A percentile compares a stretch with the other conserved stretches of the same genome.
Conservation (phyloP, 768 basidiomycete genomes). For the Epithele typhae region DNA sequence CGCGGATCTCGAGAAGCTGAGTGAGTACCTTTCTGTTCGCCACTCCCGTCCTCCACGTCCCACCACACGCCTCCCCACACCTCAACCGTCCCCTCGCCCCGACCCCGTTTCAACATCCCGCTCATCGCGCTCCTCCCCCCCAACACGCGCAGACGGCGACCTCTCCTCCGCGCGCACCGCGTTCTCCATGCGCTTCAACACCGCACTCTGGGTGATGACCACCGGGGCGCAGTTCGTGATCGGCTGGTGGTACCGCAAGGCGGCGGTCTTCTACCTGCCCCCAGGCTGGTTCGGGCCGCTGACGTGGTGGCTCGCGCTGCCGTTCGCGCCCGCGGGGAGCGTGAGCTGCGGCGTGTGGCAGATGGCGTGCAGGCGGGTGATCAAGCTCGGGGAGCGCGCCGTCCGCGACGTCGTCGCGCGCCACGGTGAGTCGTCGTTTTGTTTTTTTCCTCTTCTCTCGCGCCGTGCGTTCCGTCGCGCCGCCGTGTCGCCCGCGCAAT, state of each 20-base stretch:
- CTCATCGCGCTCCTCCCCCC: not conserved
- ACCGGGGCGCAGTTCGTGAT: slow-evolving; percentile 80
- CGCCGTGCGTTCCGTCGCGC: not conserved
- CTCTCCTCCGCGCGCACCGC: slow-evolving; percentile 75
- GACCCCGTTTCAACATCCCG: not conserved
- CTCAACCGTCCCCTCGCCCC: not conserved
- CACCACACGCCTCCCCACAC: not conserved
- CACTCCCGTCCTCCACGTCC: not conserved
- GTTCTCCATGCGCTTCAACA: slow-evolving; percentile 72
- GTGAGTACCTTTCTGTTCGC: slow-evolving; percentile 57
- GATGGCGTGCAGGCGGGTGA: slow-evolving; percentile 87
- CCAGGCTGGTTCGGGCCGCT: slow-evolving; percentile 86
- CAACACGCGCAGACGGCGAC: slow-evolving; percentile 52
- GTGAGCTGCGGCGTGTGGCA: slow-evolving; percentile 95
- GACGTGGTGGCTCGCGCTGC: slow-evolving; percentile 84
- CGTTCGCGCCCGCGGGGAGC: slow-evolving; percentile 85
- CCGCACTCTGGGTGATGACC: slow-evolving; percentile 77
- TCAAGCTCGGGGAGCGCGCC: slow-evolving; percentile 69
- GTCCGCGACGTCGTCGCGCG: slow-evolving; percentile 51
- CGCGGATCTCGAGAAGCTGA: slow-evolving; percentile 86
- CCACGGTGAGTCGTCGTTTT: slow-evolving; percentile 30
- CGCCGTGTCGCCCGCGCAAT: not conserved
- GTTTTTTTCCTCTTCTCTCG: too few relatives aligned
- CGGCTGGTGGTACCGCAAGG: slow-evolving; percentile 87
- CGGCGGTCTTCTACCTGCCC: slow-evolving; percentile 94